Conservation (phyloP, 1,284 basidiomycete species). For the Filobasidium uniguttulatum region DNA sequence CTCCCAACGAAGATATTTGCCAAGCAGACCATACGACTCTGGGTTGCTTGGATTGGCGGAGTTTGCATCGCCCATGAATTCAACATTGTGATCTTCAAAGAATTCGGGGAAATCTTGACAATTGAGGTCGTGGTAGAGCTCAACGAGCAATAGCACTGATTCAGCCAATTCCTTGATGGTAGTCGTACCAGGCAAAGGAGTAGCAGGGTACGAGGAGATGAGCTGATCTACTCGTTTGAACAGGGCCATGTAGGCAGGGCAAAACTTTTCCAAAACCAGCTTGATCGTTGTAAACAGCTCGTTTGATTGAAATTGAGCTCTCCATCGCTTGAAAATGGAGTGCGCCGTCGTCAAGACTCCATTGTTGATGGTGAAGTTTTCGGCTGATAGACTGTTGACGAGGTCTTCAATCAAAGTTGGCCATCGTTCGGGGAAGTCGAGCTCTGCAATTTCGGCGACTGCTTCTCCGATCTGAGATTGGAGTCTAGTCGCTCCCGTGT, state of each 20-base stretch:
- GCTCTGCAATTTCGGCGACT: conserved; percentile 68
- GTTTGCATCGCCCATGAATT: conserved; percentile 55
- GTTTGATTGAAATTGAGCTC: conserved; percentile 78
- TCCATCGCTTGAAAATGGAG: conserved; percentile 88
- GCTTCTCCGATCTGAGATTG: conserved; percentile 75
- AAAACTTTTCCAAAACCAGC: conserved; percentile 72
- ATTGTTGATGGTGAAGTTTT: conserved; percentile 72
- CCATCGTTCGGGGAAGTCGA: conserved; percentile 80
- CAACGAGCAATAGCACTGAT: conserved; percentile 61
- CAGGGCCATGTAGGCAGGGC: conserved; percentile 66
- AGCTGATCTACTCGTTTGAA: conserved; percentile 48
- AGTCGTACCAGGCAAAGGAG: conserved; percentile 33
- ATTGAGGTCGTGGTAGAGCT: conserved; percentile 86
- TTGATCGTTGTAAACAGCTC: conserved; percentile 83
- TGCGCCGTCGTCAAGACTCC: conserved; percentile 88
- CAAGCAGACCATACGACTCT: conserved; percentile 50
- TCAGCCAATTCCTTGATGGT: conserved; percentile 46
- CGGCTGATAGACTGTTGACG: conserved; percentile 57
- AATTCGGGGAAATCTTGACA: conserved; percentile 90
- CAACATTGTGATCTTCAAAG: conserved; percentile 74
- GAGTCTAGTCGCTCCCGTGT: conserved; percentile 30
- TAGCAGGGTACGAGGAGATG: conserved; percentile 31
- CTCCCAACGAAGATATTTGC: conserved; percentile 67
- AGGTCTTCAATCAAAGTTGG: conserved; percentile 78
- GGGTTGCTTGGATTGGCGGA: conserved; percentile 18